These are phyloP conservation scores for Triticum urartu DNA, from an alignment of 176 grass and related monocot genomes.

Conservation along the genomic window DNA sequence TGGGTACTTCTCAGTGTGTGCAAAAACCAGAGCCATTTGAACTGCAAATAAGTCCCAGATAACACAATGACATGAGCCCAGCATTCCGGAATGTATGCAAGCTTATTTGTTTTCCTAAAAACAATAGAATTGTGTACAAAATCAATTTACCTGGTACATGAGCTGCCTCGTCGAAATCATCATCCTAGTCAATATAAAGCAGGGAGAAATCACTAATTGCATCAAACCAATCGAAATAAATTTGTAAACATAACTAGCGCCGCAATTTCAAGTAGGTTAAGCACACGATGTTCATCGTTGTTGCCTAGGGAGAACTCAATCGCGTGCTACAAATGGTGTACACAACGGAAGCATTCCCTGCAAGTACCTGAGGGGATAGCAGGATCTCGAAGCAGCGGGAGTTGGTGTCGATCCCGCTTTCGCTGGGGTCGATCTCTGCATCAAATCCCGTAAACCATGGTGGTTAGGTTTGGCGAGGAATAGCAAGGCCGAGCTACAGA, in stretches of 20 bases:
- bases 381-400: constrained; percentile 84
- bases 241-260: neutral
- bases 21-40: constrained; percentile 94
- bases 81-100: neutral
- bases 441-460: neutral
- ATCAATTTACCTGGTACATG: constrained; percentile 69
- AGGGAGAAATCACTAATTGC: neutral
- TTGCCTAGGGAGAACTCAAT: constrained; percentile 10
- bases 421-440: constrained; percentile 81
- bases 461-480: neutral
- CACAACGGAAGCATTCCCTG: neutral
- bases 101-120: neutral
- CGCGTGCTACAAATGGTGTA: neutral
- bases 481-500: neutral
- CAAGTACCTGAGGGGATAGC: constrained; percentile 69
- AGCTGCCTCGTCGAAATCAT: constrained; percentile 72
- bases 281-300: neutral
- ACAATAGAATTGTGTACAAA: neutral
- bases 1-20: constrained; percentile 93
- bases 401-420: constrained; percentile 74
- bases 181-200: constrained; percentile 51
- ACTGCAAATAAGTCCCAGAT: constrained; percentile 55
- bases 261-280: neutral
- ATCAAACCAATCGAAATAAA: neutral
- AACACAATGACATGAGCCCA: neutral